Evolutionary conservation across 768 basidiomycete genomes (phyloP).

Genomic region (Boletus edulis): DNA sequence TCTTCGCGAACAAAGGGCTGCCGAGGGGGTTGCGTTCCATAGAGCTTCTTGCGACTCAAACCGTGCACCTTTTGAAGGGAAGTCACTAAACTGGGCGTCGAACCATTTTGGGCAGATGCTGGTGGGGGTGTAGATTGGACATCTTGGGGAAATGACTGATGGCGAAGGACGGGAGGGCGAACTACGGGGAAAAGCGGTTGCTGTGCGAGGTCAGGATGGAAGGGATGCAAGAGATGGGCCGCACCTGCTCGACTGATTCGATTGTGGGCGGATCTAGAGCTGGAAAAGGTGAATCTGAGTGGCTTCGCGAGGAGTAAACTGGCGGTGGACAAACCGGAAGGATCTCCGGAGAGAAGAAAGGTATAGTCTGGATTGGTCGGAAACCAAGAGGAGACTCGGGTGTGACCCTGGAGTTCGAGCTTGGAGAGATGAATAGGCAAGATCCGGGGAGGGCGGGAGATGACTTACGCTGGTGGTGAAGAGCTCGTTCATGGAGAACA

Average conservation of each 20-base stretch:
- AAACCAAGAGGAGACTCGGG: slow-evolving; percentile 38
- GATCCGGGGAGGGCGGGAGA: neutral
- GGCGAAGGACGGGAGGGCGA: slow-evolving; percentile 25
- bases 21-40: slow-evolving; percentile 48
- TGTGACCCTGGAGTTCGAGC: slow-evolving; percentile 26
- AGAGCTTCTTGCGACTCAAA: slow-evolving; percentile 67
- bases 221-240: neutral
- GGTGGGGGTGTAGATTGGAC: slow-evolving; percentile 17
- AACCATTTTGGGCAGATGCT: slow-evolving; percentile 19
- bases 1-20: slow-evolving; percentile 57
- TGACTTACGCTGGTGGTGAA: slow-evolving; percentile 44
- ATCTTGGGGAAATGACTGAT: slow-evolving; percentile 30
- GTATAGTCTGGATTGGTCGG: slow-evolving; percentile 36
- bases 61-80: slow-evolving; percentile 68
- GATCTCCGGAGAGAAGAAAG: slow-evolving; percentile 45
- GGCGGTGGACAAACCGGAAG: slow-evolving; percentile 16
- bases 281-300: neutral
- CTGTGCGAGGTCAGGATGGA: slow-evolving; percentile 12
- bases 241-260: slow-evolving; percentile 15
- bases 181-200: neutral
- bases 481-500: slow-evolving; percentile 45
- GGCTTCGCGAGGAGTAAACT: neutral
- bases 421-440: slow-evolving; percentile 5
- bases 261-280: slow-evolving; percentile 11
- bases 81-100: slow-evolving; percentile 52